Percentiles rank a stretch among this genome's conserved stretches.
Conservation (phyloP, 1,284 basidiomycete species). For the Rhodotorula sp. region DNA sequence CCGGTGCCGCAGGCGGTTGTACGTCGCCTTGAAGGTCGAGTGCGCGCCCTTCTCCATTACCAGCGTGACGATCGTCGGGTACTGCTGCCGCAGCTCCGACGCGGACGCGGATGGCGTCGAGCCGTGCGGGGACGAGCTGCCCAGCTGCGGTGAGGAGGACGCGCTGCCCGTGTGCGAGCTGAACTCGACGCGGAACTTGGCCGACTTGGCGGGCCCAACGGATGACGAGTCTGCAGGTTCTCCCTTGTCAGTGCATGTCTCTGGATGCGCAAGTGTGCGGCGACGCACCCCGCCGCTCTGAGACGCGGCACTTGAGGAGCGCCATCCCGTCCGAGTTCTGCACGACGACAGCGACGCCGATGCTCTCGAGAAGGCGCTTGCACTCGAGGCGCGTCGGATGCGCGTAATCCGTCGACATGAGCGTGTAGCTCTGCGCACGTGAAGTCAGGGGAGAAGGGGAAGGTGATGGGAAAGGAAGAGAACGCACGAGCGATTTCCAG, state of each 20-base stretch:
- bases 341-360: slow-evolving; percentile 68
- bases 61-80: slow-evolving; percentile 64
- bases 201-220: slow-evolving; percentile 58
- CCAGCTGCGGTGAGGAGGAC: slow-evolving; percentile 14
- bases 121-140: neutral
- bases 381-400: slow-evolving; percentile 66
- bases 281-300: slow-evolving; percentile 54
- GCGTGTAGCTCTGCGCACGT: slow-evolving; percentile 19
- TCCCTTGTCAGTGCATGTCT: too few species aligned
- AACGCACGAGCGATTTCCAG: slow-evolving; percentile 60
- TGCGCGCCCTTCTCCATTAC: slow-evolving; percentile 85
- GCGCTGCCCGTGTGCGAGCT: slow-evolving; percentile 57
- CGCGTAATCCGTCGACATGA: slow-evolving; percentile 60
- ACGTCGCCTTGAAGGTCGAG: slow-evolving; percentile 74
- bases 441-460: neutral
- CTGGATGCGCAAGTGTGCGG: neutral
- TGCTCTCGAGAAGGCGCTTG: slow-evolving; percentile 64
- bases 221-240: slow-evolving; percentile 17
- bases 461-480: neutral
- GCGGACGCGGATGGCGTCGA: slow-evolving; percentile 24
- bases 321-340: slow-evolving; percentile 62
- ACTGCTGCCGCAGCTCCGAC: slow-evolving; percentile 25
- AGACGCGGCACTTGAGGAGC: slow-evolving; percentile 66
- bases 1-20: slow-evolving; percentile 67
- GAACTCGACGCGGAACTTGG: slow-evolving; percentile 74